Base-by-base conservation (phyloP, 805 yeast species). In the Metschnikowia kofuensis region DNA sequence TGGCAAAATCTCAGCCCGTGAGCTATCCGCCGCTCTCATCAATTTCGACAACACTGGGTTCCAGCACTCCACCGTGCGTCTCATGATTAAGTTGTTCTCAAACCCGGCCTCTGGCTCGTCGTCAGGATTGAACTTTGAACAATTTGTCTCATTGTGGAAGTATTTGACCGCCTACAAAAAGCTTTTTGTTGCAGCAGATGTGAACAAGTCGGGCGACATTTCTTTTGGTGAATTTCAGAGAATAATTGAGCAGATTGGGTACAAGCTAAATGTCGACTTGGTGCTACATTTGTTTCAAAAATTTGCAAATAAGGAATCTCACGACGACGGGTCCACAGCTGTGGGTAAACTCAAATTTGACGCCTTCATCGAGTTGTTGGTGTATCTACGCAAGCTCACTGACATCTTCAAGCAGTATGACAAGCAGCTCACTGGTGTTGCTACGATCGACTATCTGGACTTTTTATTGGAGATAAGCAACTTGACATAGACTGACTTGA, bases 401-500 rank as follows among this genome's bases (percentile, higher is more conserved):
- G 90, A 86, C 60, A 74, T 84, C 12, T 89, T 89, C 72, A 85
- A 87, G 59, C 83, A 83, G 61, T 87, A 78, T 63, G 96, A 89
- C 63, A 69, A 75, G 11, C 89, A 86, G 53, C 78, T 85, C 40
- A 84, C 85, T 42, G 96, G 96, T 1, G 75, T 82, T 37, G 89
- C 88, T 2, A 77, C 83, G 0, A 78, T 84, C 10, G 79, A 79
- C 27, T 84, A 82, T 60, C 83, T 81, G 62, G 86, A 84, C 60
- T 84, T 83, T 55, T 78, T 84, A 48, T 82, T 80, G 53, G 83
- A 80, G 55, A 67, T 74, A 21, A 70, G 72, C 57, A 70, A 65
- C 51, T 57, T 73, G 45, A 46, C 49, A n/a, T 46, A 29, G 36
- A 44, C 11, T 7, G 6, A 21, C 15, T 12, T 12, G 15, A 35